Evolutionary conservation across 139 green algal genomes (phyloP), one percentile per base, ranked within the genome.

Genomic region (Asterochloris sp.): DNA sequence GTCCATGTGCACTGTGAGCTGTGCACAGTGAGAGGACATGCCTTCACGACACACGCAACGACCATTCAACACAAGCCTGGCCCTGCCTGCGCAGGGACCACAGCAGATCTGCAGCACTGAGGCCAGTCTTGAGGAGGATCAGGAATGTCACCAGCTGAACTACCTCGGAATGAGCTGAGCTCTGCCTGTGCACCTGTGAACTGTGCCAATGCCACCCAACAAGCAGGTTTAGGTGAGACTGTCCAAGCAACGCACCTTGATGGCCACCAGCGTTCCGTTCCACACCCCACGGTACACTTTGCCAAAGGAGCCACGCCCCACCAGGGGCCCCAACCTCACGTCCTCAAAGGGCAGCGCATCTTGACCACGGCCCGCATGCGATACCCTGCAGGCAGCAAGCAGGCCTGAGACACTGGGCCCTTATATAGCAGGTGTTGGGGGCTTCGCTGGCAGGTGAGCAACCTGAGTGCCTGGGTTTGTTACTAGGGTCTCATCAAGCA

Each of bases 231-330:
- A 10, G 21, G 16, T 26, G 21, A 73, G 13, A 13, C 10, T 0
- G 23, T 38, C 26, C 26, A 27, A 26, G 27, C 12, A 0, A 16
- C 12, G 73, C 60, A 87, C 88, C 86, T 92, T 92, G 24, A 92
- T 85, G 10, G 88, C 88, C 13, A 92, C 86, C 13, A 76, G 81
- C 28, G 64, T 26, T 12, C 81, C 80, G 13, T 75, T 61, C 77
- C 78, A 88, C 28, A 83, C 64, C 14, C 87, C 89, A 10, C 82
- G 69, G 77, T 90, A 91, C 38, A 92, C 87, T 12, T 78, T 68
- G 10, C 89, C 89, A 81, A 89, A 89, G n/a, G 82, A 85, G 63
- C 89, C 89, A 14, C 74, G 67, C 0, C 89, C 89, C 27, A 92
- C 38, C 68, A 91, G 54, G 0, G 83, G 81, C 12, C 87, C 87